Evolutionary conservation across 2,329 filamentous ascomycete genomes (phyloP).

Genomic region (Tolypocladium tropicale): DNA sequence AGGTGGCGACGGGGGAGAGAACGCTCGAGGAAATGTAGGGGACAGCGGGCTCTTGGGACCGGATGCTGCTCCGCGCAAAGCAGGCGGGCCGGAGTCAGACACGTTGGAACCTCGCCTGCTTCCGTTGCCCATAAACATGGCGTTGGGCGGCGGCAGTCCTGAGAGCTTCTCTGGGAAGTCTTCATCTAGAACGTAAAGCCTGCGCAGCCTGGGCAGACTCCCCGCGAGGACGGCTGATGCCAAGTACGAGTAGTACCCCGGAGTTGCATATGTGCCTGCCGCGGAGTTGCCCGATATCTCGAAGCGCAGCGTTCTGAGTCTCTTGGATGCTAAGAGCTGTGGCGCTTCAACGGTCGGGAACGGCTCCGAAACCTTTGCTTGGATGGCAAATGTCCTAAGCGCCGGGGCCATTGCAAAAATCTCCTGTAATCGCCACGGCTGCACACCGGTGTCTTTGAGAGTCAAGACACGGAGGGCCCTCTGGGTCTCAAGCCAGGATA

Average conservation of each 20-base stretch:
- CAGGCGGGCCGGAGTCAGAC: slow-evolving; percentile 9
- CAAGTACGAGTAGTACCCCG: slow-evolving; percentile 75
- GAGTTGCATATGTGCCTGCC: slow-evolving; percentile 46
- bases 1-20: slow-evolving; percentile 8
- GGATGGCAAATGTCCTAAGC: slow-evolving; percentile 47
- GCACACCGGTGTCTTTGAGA: slow-evolving; percentile 62
- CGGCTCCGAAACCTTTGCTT: slow-evolving; percentile 36
- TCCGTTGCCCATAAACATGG: slow-evolving; percentile 18
- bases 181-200: slow-evolving; percentile 78
- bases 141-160: slow-evolving; percentile 54
- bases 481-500: slow-evolving; percentile 50
- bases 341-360: slow-evolving; percentile 37
- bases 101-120: slow-evolving; percentile 21
- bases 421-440: slow-evolving; percentile 48
- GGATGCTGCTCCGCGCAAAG: slow-evolving; percentile 9
- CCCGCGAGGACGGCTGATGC: slow-evolving; percentile 71
- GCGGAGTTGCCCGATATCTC: slow-evolving; percentile 60
- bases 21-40: not conserved
- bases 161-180: slow-evolving; percentile 73
- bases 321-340: slow-evolving; percentile 56
- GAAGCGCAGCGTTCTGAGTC: slow-evolving; percentile 65
- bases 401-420: slow-evolving; percentile 47
- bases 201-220: slow-evolving; percentile 60
- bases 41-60: slow-evolving; percentile 11
- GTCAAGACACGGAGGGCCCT: slow-evolving; percentile 56